These are phyloP conservation scores for Phytophthora colocasiae DNA, from an alignment of 352 stramenopile genomes.

Conservation along the genomic window DNA sequence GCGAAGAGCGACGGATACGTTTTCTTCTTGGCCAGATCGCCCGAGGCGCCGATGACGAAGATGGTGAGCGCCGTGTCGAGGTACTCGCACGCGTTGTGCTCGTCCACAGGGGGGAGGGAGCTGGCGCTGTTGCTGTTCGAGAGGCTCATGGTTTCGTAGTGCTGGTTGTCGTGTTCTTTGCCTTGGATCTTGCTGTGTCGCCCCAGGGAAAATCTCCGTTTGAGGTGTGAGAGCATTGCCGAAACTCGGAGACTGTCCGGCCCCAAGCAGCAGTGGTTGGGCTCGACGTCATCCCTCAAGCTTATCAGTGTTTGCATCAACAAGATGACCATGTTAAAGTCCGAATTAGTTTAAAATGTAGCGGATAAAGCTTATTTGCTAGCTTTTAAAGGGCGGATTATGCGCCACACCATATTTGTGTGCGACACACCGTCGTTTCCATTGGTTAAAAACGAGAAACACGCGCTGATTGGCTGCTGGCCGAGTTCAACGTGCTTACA, in stretches of 20 bases:
- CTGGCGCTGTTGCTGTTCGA: slow-evolving; percentile 31
- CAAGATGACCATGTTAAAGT: slow-evolving; percentile 9
- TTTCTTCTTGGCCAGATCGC: slow-evolving; percentile 92
- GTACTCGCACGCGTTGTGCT: slow-evolving; percentile 75
- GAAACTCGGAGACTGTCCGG: slow-evolving; percentile 11
- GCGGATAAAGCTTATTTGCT: neutral
- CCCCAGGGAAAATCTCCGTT: slow-evolving; percentile 48
- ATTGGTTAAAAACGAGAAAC: neutral
- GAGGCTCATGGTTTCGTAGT: slow-evolving; percentile 45
- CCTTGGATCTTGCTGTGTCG: slow-evolving; percentile 47
- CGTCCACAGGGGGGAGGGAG: slow-evolving; percentile 35
- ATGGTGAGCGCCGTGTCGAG: slow-evolving; percentile 75
- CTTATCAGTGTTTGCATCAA: slow-evolving; percentile 34
- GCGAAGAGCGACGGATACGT: slow-evolving; percentile 93
- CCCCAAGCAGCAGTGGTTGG: slow-evolving; percentile 17
- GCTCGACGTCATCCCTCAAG: slow-evolving; percentile 8
- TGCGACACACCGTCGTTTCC: slow-evolving; percentile 1
- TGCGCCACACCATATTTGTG: slow-evolving; percentile 3
- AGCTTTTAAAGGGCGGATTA: neutral
- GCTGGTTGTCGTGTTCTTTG: slow-evolving; percentile 30
- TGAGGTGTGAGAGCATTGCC: slow-evolving; percentile 55
- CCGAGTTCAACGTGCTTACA: slow-evolving; percentile 24
- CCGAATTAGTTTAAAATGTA: slow-evolving; percentile 1
- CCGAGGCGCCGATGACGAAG: slow-evolving; percentile 89
- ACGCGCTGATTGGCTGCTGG: slow-evolving; percentile 2